phyloP scores from a whole-genome alignment of 169 alveolate genomes.

The Cryptosporidium meleagridis region DNA sequence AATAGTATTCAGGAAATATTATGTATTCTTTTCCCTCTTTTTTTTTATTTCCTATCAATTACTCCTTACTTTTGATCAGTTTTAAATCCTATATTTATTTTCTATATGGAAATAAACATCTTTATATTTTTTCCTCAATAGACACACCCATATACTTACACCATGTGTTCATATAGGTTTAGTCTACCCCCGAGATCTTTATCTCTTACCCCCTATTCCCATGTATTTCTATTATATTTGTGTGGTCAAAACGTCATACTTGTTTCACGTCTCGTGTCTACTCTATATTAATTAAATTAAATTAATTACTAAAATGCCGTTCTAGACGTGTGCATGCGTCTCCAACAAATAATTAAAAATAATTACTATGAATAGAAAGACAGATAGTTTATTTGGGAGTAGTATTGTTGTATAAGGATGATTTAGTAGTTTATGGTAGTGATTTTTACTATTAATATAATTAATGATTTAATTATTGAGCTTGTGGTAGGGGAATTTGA shows the following conservation, averaged over 20 bases:
- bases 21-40: not conserved
- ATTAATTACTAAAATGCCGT: not conserved
- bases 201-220: slow-evolving; percentile 45
- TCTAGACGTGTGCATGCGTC: slow-evolving; percentile 29
- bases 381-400: no score
- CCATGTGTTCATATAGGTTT: slow-evolving; percentile 37
- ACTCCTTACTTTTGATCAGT: slow-evolving; percentile 8
- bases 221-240: slow-evolving; percentile 55
- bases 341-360: not conserved
- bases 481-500: no score
- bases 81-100: slow-evolving; percentile 24
- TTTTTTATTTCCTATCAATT: not conserved
- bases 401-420: not conserved
- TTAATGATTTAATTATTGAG: no score
- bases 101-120: slow-evolving; percentile 69
- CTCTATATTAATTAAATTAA: slow-evolving; percentile 2
- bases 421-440: no score
- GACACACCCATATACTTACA: slow-evolving; percentile 74
- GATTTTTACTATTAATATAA: no score
- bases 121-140: slow-evolving; percentile 50
- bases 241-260: slow-evolving; percentile 76
- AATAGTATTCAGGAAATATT: slow-evolving; percentile 13
- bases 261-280: slow-evolving; percentile 38
- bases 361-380: not conserved
- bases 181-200: slow-evolving; percentile 44